Evolutionary conservation across 306 rosid species (phyloP).

Genomic region (Comarum palustre): DNA sequence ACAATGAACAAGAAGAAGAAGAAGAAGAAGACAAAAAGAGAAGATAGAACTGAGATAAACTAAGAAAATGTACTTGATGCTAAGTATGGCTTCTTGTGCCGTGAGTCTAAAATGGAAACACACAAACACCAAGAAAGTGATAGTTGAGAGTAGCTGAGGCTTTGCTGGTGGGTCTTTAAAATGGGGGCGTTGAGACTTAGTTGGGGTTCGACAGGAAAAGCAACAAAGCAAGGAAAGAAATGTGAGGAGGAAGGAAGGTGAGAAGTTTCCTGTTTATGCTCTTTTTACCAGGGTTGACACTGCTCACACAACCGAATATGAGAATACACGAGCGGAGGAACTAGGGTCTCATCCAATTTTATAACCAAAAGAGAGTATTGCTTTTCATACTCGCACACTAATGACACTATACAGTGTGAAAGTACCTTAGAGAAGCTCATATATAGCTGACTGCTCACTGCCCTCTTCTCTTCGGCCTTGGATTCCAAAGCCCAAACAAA

Average conservation of each 20-base stretch:
- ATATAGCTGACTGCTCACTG: slow-evolving; percentile 45
- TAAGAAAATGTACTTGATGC: slow-evolving; percentile 42
- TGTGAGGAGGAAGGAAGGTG: slow-evolving; percentile 38
- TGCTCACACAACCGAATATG: slow-evolving; percentile 3
- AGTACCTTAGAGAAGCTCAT: neutral
- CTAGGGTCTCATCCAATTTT: neutral
- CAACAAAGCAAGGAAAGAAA: slow-evolving; percentile 26
- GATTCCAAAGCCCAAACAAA: slow-evolving; percentile 57
- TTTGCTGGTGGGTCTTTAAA: slow-evolving; percentile 28
- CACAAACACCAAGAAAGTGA: slow-evolving; percentile 7
- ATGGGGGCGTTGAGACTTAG: slow-evolving; percentile 27
- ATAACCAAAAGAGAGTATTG: neutral
- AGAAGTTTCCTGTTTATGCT: slow-evolving; percentile 49
- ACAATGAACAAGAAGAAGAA: slow-evolving; percentile 19
- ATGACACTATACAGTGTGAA: neutral
- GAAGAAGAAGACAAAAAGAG: slow-evolving; percentile 18
- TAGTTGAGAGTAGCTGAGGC: slow-evolving; percentile 18
- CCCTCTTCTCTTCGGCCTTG: slow-evolving; percentile 38
- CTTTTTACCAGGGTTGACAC: slow-evolving; percentile 53
- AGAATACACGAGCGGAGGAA: slow-evolving; percentile 37
- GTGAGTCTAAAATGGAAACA: slow-evolving; percentile 19
- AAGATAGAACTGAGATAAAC: slow-evolving; percentile 18
- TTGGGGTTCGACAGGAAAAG: slow-evolving; percentile 16
- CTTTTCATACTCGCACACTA: neutral
- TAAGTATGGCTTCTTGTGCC: slow-evolving; percentile 8